Percentiles rank a stretch among this genome's conserved stretches.
Conservation (phyloP, 371 early-diverging fungal species). For the Mucor circinelloides region DNA sequence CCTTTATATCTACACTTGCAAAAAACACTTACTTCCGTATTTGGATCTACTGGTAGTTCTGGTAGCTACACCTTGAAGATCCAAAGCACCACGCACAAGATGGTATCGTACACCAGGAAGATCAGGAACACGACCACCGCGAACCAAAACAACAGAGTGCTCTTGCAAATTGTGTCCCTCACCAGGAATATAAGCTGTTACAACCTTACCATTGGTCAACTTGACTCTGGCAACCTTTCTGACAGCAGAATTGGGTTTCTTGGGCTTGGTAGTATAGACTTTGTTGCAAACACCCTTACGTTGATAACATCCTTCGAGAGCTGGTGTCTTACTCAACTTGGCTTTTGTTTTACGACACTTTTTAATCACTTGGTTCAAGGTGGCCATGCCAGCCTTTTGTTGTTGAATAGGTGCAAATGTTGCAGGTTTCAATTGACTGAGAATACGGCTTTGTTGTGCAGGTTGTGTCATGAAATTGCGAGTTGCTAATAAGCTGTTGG, state of each 20-base stretch:
- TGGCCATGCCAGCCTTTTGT: slow-evolving; percentile 72
- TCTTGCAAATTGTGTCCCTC: slow-evolving; percentile 98
- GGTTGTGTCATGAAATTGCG: slow-evolving; percentile 14
- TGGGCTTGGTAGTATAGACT: slow-evolving; percentile 92
- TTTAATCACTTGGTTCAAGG: slow-evolving; percentile 93
- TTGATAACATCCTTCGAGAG: slow-evolving; percentile 86
- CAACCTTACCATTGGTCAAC: slow-evolving; percentile 84
- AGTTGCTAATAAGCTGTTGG: background rate
- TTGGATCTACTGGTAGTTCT: slow-evolving; percentile 86
- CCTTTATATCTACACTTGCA: background rate
- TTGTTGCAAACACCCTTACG: slow-evolving; percentile 94
- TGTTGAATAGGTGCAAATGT: slow-evolving; percentile 12
- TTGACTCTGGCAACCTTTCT: slow-evolving; percentile 88
- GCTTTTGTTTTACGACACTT: slow-evolving; percentile 77
- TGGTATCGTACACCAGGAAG: slow-evolving; percentile 97
- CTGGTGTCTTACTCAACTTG: slow-evolving; percentile 80
- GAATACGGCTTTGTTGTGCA: slow-evolving; percentile 6
- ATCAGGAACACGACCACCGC: slow-evolving; percentile 95
- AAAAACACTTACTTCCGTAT: slow-evolving; percentile 82
- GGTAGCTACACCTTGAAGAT: slow-evolving; percentile 93
- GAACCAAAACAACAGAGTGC: slow-evolving; percentile 93
- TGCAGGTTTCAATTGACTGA: slow-evolving; percentile 26
- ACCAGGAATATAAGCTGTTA: slow-evolving; percentile 96
- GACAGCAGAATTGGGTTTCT: slow-evolving; percentile 93
- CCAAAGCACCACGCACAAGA: slow-evolving; percentile 90